Base-by-base conservation (phyloP, 1,139 yeast genomes). In the Suhomyces yuchorum region DNA sequence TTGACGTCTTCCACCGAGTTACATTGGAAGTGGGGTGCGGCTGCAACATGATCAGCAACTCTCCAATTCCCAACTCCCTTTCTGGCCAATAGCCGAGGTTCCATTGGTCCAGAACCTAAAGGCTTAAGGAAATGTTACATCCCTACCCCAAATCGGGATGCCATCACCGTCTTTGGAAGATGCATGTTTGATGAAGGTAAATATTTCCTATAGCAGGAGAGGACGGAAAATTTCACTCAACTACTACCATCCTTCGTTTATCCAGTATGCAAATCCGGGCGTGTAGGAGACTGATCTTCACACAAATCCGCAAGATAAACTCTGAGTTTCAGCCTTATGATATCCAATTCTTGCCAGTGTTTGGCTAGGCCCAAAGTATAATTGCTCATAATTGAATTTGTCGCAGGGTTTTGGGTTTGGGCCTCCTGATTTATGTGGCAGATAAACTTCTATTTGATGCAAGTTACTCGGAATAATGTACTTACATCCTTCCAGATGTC, bases 251-350 rank as follows among this genome's bases (percentile, higher is more conserved):
- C 14, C 34, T 14, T 6, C 6, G 18, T 30, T 14, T 30, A 14
- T 28, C 14, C 15, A 8, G 34, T 30, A 30, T 30, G 18, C 34
- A 30, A 30, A 14, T 14, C 34, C 17, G 18, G 34, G 34, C 34
- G 34, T 14, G 17, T 7, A n/a, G 2, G 14, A 8, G 8, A 30
- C 34, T 14, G 34, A 14, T 30, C 34, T 15, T 30, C 34, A 8
- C 34, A 15, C 34, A 30, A 30, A 30, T 30, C 23, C 26, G 39
- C 19, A n/a, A 22, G 39, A 37, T 37, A 37, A 37, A 14, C 39
- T 37, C 28, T 22, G 30, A 17, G 39, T 37, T 37, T 37, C 39
- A 37, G 26, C 28, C 39, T 22, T 37, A 24, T 37, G 30, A 23
- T 26, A 12, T 26, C 14, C 30, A 26, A 26, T 26, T 26, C n/a